phyloP scores from a whole-genome alignment of 345 rosid species.

The Hibiscus syriacus region DNA sequence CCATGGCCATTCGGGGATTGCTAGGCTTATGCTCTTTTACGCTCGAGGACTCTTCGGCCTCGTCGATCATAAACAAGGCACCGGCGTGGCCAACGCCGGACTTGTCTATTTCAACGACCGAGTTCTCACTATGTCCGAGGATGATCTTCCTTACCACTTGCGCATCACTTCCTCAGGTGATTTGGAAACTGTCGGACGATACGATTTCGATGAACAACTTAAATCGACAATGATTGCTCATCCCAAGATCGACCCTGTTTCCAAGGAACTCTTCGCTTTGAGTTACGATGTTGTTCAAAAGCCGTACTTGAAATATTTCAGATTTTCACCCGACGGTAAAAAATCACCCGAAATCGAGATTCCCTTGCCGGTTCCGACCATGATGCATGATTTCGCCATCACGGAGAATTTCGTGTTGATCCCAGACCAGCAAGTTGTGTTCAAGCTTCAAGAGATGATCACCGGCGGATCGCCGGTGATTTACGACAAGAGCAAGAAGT shows the following conservation, averaged over 20 bases:
- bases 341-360: slow-evolving; percentile 83
- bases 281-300: slow-evolving; percentile 81
- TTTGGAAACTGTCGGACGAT: slow-evolving; percentile 64
- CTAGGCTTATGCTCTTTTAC: slow-evolving; percentile 55
- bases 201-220: slow-evolving; percentile 55
- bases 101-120: slow-evolving; percentile 65
- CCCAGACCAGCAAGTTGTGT: slow-evolving; percentile 93
- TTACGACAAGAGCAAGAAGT: slow-evolving; percentile 63
- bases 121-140: slow-evolving; percentile 89
- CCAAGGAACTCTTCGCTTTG: slow-evolving; percentile 68
- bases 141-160: slow-evolving; percentile 83
- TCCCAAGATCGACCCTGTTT: slow-evolving; percentile 68
- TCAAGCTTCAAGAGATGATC: slow-evolving; percentile 74
- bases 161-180: slow-evolving; percentile 52
- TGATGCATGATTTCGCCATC: slow-evolving; percentile 96
- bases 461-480: slow-evolving; percentile 85
- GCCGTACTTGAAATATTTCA: slow-evolving; percentile 76
- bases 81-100: slow-evolving; percentile 91
- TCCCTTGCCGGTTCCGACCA: slow-evolving; percentile 59
- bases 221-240: slow-evolving; percentile 83
- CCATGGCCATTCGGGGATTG: slow-evolving; percentile 80
- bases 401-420: slow-evolving; percentile 76
- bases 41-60: slow-evolving; percentile 71
- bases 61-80: slow-evolving; percentile 55
- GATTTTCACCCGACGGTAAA: slow-evolving; percentile 46